Conservation (phyloP, 1,284 basidiomycete species). For the Papiliotrema nemorosa region DNA sequence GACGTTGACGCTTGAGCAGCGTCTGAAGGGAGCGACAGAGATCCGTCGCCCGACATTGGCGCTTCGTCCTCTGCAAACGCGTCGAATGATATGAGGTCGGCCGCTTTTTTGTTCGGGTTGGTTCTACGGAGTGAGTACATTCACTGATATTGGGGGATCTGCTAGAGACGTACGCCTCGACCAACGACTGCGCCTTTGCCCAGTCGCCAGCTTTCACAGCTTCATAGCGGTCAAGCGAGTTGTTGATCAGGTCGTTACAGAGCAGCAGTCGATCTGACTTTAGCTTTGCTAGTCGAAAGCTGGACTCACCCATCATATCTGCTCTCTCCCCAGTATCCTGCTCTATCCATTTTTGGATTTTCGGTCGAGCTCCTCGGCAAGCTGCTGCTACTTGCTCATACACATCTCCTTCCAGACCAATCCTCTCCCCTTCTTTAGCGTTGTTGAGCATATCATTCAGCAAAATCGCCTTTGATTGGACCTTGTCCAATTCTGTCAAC, state of each 20-base stretch:
- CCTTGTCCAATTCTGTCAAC: slow-evolving; percentile 83
- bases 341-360: slow-evolving; percentile 97
- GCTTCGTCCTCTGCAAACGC: slow-evolving; percentile 46
- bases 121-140: slow-evolving; percentile 22
- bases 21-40: slow-evolving; percentile 38
- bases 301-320: slow-evolving; percentile 71
- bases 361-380: slow-evolving; percentile 79
- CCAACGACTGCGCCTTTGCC: slow-evolving; percentile 41
- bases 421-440: slow-evolving; percentile 71
- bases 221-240: slow-evolving; percentile 82
- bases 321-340: slow-evolving; percentile 73
- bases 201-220: slow-evolving; percentile 88
- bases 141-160: not conserved
- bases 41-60: slow-evolving; percentile 24
- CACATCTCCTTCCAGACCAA: slow-evolving; percentile 80
- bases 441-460: slow-evolving; percentile 97
- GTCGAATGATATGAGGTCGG: slow-evolving; percentile 50
- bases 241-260: slow-evolving; percentile 97
- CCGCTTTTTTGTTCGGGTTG: slow-evolving; percentile 44
- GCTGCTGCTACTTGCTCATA: slow-evolving; percentile 94
- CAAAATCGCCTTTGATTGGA: slow-evolving; percentile 89
- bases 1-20: slow-evolving; percentile 15
- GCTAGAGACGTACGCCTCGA: slow-evolving; percentile 31
- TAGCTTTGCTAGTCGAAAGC: not conserved
- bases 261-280: slow-evolving; percentile 79